Evolutionary conservation across 495 filamentous ascomycete species (phyloP), one percentile per base, ranked within the genome.

Genomic region (Penicillium waksmanii): DNA sequence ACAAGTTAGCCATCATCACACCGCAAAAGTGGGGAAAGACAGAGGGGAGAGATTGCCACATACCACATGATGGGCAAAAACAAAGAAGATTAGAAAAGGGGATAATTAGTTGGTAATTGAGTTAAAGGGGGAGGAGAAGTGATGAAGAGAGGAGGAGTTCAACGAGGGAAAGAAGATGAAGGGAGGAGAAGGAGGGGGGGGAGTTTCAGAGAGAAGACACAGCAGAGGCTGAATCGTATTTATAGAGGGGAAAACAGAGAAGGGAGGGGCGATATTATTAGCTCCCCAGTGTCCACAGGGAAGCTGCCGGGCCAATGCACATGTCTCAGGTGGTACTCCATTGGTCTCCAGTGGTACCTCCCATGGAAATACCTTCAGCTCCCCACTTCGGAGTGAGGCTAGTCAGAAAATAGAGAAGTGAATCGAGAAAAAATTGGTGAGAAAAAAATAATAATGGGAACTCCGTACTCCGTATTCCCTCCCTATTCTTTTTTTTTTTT

Each of bases 11-110:
- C n/a, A n/a, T 44, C 17, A n/a, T 44, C 42, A 44, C 42, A 44
- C 42, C 42, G 42, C 42, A 44, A 44, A 18, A 4, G 17, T 5
- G 42, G 35, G 18, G 10, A 19, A 31, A 19, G 38, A 23, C 35
- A 23, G 17, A 40, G 27, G 35, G 12, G 15, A 12, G 48, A 3
- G 51, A 19, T 38, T 31, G 18, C 48, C 49, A 71, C 75, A 53
- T 67, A 77, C 75, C 75, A 77, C 75, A 77, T 77, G 58, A 58
- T 69, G 66, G 53, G 61, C 57, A 43, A 61, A 55, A 40, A 44
- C 40, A 47, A 48, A 53, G 42, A 19, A 49, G 50, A 52, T 58
- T 47, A 53, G 33, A 43, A 48, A 8, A 48, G 50, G 17, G 33
- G 31, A 34, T 51, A 21, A 51, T 15, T 50, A 15, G 42, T 5